Base-by-base conservation (phyloP, 1,284 basidiomycete genomes). In the Moesziomyces sp. region DNA sequence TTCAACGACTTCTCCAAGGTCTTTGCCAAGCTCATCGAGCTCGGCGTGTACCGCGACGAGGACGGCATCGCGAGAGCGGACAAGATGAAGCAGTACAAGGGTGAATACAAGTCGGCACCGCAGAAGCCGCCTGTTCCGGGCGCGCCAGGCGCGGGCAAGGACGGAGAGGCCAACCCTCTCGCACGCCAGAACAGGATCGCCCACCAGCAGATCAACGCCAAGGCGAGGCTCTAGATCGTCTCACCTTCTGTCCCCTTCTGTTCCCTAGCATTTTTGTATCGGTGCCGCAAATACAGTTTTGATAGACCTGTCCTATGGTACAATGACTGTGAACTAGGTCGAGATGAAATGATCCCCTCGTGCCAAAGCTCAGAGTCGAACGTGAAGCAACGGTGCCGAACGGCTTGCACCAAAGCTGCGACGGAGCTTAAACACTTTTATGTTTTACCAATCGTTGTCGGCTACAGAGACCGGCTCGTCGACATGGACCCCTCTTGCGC, bases 1-100 rank as follows among this genome's bases (percentile, higher is more conserved):
- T 88, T 87, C 80, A 79, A 84, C 47, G 86, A 89, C 78, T 89
- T 89, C 71, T 79, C 87, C 16, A 81, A 82, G 53, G 85, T 79
- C 21, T 86, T 85, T 64, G 81, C 80, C 46, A 82, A 82, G 68
- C 72, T 84, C 5, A 78, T 85, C 26, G 84, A 84, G 64, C 73
- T 85, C 33, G 84, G 83, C 47, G 84, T 84, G 19, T 77, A 82
- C 73, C 76, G 81, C 18, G 81, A 82, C 53, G 80, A 83, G 68
- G 47, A 59, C 24, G 82, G 82, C 42, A 81, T 84, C 28, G 82
- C 82, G 16, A 66, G 69, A 24, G 74, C 78, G 46, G 76, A 77
- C 60, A 75, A 80, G 73, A 61, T 74, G 56, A 74, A 73, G 55
- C 48, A 63, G 40, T 73, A 57, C 54, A 73, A 78, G 61, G 75